Evolutionary conservation across 2,329 filamentous ascomycete genomes (phyloP).

Genomic region (Gnomoniopsis sp.): DNA sequence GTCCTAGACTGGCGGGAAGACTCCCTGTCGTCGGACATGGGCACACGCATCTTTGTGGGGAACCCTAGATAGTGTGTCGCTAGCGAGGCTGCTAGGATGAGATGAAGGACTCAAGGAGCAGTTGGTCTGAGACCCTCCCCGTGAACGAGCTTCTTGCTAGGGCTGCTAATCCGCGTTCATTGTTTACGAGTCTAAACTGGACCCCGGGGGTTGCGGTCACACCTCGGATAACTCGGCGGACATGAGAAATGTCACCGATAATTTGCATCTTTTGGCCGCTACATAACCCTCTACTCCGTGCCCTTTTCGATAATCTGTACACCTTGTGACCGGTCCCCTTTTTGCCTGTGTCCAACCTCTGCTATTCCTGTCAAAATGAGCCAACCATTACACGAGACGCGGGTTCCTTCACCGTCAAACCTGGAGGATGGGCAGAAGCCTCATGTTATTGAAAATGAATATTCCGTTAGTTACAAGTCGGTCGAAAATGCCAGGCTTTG

Average conservation of each 20-base stretch:
- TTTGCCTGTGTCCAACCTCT: background rate
- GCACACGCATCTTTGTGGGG: too few relatives aligned
- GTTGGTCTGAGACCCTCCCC: too few relatives aligned
- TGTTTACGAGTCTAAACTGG: background rate
- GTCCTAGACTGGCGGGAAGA: too few relatives aligned
- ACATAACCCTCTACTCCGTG: background rate
- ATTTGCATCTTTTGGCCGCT: background rate
- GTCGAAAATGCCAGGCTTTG: background rate
- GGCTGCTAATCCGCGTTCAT: too few relatives aligned
- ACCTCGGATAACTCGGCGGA: constrained; percentile 2
- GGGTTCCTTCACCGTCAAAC: constrained; percentile 3
- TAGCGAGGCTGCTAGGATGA: too few relatives aligned
- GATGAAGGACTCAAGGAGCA: too few relatives aligned
- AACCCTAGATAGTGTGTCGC: too few relatives aligned
- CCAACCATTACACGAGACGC: background rate
- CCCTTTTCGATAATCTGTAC: background rate
- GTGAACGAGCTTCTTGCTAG: too few relatives aligned
- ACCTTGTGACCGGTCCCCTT: background rate
- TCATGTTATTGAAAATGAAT: background rate
- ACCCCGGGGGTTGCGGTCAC: background rate
- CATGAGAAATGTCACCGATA: constrained; percentile 3
- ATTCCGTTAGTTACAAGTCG: background rate
- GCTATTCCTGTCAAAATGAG: background rate
- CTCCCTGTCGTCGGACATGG: too few relatives aligned
- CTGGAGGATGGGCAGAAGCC: constrained; percentile 10